phyloP scores from a whole-genome alignment of 1,284 basidiomycete species.

The Uromyces viciae-fabae region DNA sequence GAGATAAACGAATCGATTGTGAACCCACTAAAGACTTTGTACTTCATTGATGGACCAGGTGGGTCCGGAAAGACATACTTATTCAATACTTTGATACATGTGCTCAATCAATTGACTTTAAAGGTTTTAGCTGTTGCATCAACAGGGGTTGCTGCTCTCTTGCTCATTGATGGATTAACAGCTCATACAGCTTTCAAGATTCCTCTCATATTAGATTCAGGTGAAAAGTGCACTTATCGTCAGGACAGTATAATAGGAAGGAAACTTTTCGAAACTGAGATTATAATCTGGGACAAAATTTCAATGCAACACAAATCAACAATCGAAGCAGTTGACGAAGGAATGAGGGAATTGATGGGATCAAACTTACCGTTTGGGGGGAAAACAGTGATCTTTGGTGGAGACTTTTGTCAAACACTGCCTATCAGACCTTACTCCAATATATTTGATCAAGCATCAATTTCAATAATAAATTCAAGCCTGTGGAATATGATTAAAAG shows the following conservation, averaged over 20 bases:
- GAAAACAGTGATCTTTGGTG: background rate
- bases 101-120: background rate
- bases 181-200: slow-evolving; percentile 59
- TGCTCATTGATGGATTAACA: slow-evolving; percentile 58
- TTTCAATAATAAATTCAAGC: background rate
- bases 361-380: background rate
- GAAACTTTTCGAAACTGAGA: background rate
- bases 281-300: slow-evolving; percentile 24
- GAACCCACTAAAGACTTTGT: too few relatives aligned
- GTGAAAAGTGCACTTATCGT: background rate
- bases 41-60: background rate
- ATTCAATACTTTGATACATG: background rate
- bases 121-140: slow-evolving; percentile 45
- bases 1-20: too few relatives aligned
- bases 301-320: slow-evolving; percentile 1
- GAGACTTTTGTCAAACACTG: slow-evolving; percentile 5
- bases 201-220: slow-evolving; percentile 48
- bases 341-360: background rate
- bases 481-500: background rate
- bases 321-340: slow-evolving; percentile 10
- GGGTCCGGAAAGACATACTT: background rate
- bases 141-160: slow-evolving; percentile 59
- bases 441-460: background rate
- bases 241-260: background rate
- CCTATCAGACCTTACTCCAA: background rate